Conservation (phyloP, 2,329 filamentous ascomycete genomes). For the Tolypocladium sp. region DNA sequence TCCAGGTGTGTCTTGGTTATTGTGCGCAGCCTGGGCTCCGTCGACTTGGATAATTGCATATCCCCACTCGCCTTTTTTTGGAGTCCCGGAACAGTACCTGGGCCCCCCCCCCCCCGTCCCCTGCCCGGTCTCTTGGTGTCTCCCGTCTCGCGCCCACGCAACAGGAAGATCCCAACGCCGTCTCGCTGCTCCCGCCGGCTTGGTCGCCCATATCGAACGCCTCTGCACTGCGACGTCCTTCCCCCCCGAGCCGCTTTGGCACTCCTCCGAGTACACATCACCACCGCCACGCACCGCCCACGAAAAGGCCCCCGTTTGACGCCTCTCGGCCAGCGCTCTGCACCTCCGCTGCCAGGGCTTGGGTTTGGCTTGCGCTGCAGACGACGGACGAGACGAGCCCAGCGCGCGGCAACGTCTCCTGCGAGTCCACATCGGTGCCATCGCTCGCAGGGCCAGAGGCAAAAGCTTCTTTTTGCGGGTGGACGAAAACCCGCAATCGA, state of each 20-base stretch:
- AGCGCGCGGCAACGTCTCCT: constrained; percentile 1
- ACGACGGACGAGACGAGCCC: background rate
- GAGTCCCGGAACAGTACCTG: background rate
- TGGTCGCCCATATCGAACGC: constrained; percentile 7
- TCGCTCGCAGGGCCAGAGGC: background rate
- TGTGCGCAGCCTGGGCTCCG: background rate
- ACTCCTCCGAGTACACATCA: background rate
- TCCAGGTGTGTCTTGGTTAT: background rate
- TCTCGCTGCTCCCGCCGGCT: constrained; percentile 9
- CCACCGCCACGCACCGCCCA: background rate
- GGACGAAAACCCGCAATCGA: constrained; percentile 6
- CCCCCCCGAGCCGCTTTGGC: background rate
- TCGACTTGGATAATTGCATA: constrained; percentile 4
- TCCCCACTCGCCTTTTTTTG: background rate
- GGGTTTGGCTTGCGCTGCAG: constrained; percentile 2
- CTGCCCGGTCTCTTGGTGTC: background rate
- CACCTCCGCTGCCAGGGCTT: constrained; percentile 1
- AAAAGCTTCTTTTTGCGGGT: background rate
- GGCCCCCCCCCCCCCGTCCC: constrained; percentile 2
- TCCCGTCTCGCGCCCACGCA: constrained; percentile 5
- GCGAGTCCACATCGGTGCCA: background rate
- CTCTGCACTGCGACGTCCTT: constrained; percentile 10
- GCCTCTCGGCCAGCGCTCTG: background rate
- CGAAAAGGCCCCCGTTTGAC: background rate
- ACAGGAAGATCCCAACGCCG: constrained; percentile 10